These are phyloP conservation scores for Cardamine chenopodiifolia DNA, from an alignment of 345 rosid species.

Conservation along the genomic window DNA sequence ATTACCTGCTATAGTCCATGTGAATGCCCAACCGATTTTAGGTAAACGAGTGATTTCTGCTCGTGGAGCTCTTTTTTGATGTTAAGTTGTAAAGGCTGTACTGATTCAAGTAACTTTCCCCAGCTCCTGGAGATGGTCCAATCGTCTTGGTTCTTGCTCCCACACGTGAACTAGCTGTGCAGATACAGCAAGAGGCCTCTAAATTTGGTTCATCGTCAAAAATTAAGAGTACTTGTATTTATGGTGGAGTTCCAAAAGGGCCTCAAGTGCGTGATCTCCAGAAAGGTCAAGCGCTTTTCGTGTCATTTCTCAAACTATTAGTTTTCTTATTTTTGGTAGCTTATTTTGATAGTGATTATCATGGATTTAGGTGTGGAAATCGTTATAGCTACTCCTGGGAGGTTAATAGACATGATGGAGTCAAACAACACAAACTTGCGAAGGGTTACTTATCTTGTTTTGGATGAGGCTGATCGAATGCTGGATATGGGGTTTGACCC, in stretches of 20 bases:
- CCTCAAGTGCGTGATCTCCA: conserved; percentile 99
- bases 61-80: neutral
- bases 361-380: conserved; percentile 77
- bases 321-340: neutral
- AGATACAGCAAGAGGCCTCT: conserved; percentile 96
- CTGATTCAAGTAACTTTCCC: neutral
- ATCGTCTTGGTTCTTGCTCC: conserved; percentile 98
- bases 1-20: conserved; percentile 96
- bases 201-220: conserved; percentile 95
- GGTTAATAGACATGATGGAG: conserved; percentile 98
- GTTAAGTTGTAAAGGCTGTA: neutral
- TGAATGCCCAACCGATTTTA: conserved; percentile 94
- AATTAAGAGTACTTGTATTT: conserved; percentile 90
- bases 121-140: conserved; percentile 98
- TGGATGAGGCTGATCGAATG: conserved; percentile 99
- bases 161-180: conserved; percentile 99
- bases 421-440: conserved; percentile 90
- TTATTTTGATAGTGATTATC: conserved; percentile 15
- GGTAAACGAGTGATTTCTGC: conserved; percentile 41
- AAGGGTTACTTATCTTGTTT: conserved; percentile 93
- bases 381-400: conserved; percentile 98
- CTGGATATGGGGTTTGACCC: conserved; percentile 99
- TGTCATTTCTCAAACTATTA: neutral
- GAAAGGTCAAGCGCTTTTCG: conserved; percentile 64
- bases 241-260: conserved; percentile 99